Base-by-base conservation (phyloP, 768 basidiomycete species). In the Lactarius trivialis region DNA sequence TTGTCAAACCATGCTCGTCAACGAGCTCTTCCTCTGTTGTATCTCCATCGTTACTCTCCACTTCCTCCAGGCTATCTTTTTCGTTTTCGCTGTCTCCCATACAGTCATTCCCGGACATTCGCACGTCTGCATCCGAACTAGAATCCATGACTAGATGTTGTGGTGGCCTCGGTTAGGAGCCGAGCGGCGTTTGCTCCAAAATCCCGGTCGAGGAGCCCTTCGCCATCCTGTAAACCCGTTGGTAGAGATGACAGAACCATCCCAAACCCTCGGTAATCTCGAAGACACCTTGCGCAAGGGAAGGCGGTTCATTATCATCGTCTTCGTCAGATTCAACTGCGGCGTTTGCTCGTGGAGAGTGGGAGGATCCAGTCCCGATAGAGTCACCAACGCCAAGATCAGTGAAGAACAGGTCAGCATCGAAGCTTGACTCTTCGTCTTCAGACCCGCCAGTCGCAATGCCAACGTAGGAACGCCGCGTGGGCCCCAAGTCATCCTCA, bases 11-110 rank as follows among this genome's bases (percentile, higher is more conserved):
- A 63, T 84, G 81, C 9, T 83, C 81, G 58, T 86, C 88, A n/a
- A 91, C 85, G 55, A 91, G 83, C 64, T 93, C 89, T 65, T 90
- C 88, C 70, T 91, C 90, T 1, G 91, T 91, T 4, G 89, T 89
- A 65, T 91, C 87, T 1, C 89, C 88, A 7, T 83, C 85, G 54
- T 73, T 71, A 19, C 69, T 69, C 45, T 71, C 71, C 36, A 69
- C 60, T 49, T 71, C 68, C 26, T 67, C 66, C 51, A 76, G 68
- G 30, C 66, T 67, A n/a, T 74, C 74, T 19, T 70, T 71, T 19
- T 70, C 77, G 58, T 81, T 81, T 60, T 82, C 74, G 60, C 77
- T 77, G 58, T 82, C 76, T 30, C 79, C 63, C 59, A 61, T 58
- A 39, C 60, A 17, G 56, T 72, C 79, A 37, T 80, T 80, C 45